These are phyloP conservation scores for Phaeosphaeriaceae sp. DNA, from an alignment of 2,329 filamentous ascomycete genomes.

Conservation along the genomic window DNA sequence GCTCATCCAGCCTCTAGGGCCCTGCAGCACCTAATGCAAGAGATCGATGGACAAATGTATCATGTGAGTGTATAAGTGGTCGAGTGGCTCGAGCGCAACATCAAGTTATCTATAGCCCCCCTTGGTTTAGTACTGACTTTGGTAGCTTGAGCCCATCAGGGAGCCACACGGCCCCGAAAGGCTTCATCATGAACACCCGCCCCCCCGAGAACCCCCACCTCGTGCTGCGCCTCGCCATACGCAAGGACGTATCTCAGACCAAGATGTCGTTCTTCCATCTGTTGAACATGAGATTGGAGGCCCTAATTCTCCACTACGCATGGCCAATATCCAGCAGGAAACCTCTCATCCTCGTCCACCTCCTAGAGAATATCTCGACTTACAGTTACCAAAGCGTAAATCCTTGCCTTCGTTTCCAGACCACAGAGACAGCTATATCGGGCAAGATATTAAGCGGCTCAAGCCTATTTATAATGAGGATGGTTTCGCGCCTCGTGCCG, in stretches of 20 bases:
- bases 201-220: constrained; percentile 15
- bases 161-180: constrained; percentile 16
- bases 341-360: constrained; percentile 9
- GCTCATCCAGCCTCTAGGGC: constrained; percentile 14
- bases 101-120: constrained; percentile 9
- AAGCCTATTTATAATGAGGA: constrained; percentile 20
- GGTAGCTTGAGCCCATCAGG: constrained; percentile 39
- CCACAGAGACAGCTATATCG: constrained; percentile 8
- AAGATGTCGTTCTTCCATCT: constrained; percentile 42
- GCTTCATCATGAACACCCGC: constrained; percentile 21
- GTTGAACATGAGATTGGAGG: constrained; percentile 39
- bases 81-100: constrained; percentile 20
- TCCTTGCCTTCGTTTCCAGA: constrained; percentile 14
- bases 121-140: constrained; percentile 26
- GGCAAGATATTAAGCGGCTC: constrained; percentile 16
- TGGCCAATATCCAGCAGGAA: constrained; percentile 7
- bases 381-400: constrained; percentile 28
- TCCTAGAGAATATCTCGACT: constrained; percentile 11
- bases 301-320: constrained; percentile 22
- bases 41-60: constrained; percentile 38
- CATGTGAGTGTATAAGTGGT: constrained; percentile 39
- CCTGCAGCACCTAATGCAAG: constrained; percentile 27
- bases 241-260: constrained; percentile 34
- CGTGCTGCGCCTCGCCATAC: constrained; percentile 14
- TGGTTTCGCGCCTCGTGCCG: constrained; percentile 1